Conservation (phyloP, 1,284 basidiomycete genomes). For the Prillingera fragicola region DNA sequence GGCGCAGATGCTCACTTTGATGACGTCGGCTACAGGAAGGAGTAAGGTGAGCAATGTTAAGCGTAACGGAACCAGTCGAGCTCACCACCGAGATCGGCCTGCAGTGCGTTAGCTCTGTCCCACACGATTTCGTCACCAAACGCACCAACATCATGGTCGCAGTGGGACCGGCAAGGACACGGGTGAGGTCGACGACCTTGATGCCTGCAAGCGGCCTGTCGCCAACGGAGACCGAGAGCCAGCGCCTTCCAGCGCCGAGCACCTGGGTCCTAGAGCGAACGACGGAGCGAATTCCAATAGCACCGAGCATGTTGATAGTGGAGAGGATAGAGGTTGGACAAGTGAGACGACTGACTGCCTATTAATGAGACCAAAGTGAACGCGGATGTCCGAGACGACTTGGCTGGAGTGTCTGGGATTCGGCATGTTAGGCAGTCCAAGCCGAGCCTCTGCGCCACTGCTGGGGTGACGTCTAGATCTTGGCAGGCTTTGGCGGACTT, state of each 20-base stretch:
- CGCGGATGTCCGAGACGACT: not conserved
- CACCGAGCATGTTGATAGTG: constrained; percentile 3
- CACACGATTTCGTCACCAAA: constrained; percentile 3
- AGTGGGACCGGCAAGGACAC: constrained; percentile 83
- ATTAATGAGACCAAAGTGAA: not conserved
- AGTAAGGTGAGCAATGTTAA: not conserved
- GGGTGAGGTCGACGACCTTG: constrained; percentile 76
- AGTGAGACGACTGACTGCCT: not conserved
- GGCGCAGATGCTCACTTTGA: constrained; percentile 55
- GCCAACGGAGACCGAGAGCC: constrained; percentile 7
- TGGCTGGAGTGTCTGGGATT: too few species aligned
- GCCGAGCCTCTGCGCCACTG: too few species aligned
- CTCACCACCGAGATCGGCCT: constrained; percentile 33
- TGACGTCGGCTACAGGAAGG: constrained; percentile 66
- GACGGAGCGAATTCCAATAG: constrained; percentile 5
- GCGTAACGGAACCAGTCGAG: not conserved
- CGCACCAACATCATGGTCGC: constrained; percentile 83
- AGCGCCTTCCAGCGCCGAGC: not conserved
- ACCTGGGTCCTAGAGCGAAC: not conserved
- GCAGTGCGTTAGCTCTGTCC: constrained; percentile 8
- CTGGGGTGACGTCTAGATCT: too few species aligned
- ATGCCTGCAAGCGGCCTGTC: constrained; percentile 64
- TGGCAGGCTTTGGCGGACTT: too few species aligned
- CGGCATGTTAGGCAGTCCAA: too few species aligned
- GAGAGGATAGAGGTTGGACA: not conserved